Percentiles rank a stretch among this genome's conserved stretches.
These are phyloP conservation scores for Marasmius tenuissimus DNA, from an alignment of 1,284 basidiomycete species.

Conservation along the genomic window DNA sequence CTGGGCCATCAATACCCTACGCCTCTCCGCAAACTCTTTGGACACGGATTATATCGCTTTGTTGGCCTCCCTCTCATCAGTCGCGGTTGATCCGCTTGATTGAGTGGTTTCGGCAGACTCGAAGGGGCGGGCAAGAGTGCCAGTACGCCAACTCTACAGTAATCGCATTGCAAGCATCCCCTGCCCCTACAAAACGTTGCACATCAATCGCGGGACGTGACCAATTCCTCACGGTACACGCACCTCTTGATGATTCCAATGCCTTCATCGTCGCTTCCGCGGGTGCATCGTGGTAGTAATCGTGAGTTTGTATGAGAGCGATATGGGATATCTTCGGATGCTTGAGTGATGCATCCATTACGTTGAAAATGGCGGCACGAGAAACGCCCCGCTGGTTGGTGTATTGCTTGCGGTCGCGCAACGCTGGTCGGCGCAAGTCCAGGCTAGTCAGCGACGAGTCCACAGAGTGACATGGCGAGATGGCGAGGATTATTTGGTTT, in stretches of 20 bases:
- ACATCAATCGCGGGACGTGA: neutral
- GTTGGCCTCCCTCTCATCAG: too few relatives aligned
- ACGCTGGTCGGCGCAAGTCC: too few relatives aligned
- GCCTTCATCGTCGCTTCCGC: constrained; percentile 41
- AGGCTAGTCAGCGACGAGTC: constrained; percentile 13
- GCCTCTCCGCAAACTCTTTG: constrained; percentile 2
- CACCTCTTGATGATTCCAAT: constrained; percentile 35
- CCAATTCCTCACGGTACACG: neutral
- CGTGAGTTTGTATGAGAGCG: constrained; percentile 35
- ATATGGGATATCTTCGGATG: constrained; percentile 34
- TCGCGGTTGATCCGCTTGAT: too few relatives aligned
- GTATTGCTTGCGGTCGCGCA: constrained; percentile 24
- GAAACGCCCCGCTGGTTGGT: constrained; percentile 37
- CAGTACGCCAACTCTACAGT: constrained; percentile 34
- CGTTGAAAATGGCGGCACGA: constrained; percentile 34
- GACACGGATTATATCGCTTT: neutral
- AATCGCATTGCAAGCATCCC: constrained; percentile 23
- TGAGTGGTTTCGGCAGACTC: neutral
- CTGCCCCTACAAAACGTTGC: constrained; percentile 16
- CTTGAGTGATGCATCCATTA: constrained; percentile 28
- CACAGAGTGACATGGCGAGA: too few relatives aligned
- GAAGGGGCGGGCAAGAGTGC: neutral
- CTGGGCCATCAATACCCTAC: constrained; percentile 4
- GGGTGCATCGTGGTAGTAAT: constrained; percentile 32
- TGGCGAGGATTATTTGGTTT: too few relatives aligned